Conservation (phyloP, 805 yeast genomes). For the Candida sonorensis region DNA sequence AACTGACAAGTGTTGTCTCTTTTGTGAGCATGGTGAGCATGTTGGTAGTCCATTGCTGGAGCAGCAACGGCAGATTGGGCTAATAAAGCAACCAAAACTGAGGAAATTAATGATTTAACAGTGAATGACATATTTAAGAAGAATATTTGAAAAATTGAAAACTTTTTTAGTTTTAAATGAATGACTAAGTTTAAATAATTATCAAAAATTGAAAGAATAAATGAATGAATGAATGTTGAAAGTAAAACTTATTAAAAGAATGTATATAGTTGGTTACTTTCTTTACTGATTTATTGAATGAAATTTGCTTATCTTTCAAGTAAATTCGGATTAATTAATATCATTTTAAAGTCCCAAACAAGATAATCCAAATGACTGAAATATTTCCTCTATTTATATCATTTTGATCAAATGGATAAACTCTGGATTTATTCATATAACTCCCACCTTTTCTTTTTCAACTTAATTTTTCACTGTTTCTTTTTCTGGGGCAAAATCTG, state of each 20-base stretch:
- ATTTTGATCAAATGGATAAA: too few relatives aligned
- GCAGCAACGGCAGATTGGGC: slow-evolving; percentile 6
- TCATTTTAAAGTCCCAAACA: too few relatives aligned
- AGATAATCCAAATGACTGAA: too few relatives aligned
- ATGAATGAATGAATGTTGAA: background rate
- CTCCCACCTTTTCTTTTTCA: too few relatives aligned
- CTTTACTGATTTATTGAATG: background rate
- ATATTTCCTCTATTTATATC: too few relatives aligned
- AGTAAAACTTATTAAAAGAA: slow-evolving; percentile 1
- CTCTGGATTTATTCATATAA: too few relatives aligned
- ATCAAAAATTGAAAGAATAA: too few relatives aligned
- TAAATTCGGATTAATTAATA: too few relatives aligned
- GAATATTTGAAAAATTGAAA: background rate
- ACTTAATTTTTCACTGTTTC: too few relatives aligned
- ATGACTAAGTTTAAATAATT: too few relatives aligned
- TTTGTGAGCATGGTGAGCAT: slow-evolving; percentile 17
- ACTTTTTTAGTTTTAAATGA: too few relatives aligned
- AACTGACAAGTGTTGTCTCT: slow-evolving; percentile 50
- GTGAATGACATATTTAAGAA: slow-evolving; percentile 8
- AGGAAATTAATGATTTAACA: slow-evolving; percentile 2
- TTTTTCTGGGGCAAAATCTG: too few relatives aligned
- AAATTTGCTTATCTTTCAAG: background rate
- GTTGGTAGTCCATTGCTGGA: slow-evolving; percentile 13
- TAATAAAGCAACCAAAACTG: slow-evolving; percentile 6
- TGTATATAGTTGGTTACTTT: slow-evolving; percentile 5